These are phyloP conservation scores for Hygrocybe coccinea DNA, from an alignment of 768 basidiomycete genomes.

Conservation along the genomic window DNA sequence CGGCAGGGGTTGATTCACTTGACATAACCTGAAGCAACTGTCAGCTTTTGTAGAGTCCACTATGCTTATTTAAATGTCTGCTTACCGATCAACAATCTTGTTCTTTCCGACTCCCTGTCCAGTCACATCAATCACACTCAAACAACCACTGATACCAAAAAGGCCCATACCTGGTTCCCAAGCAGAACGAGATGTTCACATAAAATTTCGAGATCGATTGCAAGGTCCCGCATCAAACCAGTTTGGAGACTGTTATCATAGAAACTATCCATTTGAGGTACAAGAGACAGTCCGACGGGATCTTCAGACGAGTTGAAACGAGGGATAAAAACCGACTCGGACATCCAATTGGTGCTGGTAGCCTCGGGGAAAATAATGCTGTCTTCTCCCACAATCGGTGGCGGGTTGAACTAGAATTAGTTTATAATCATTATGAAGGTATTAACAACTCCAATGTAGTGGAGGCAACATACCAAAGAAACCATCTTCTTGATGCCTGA, in stretches of 20 bases:
- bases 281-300: slow-evolving; percentile 50
- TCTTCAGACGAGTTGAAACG: slow-evolving; percentile 48
- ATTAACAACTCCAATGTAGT: neutral
- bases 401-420: slow-evolving; percentile 43
- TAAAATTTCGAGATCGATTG: slow-evolving; percentile 55
- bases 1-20: slow-evolving; percentile 32
- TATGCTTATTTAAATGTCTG: neutral
- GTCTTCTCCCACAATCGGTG: slow-evolving; percentile 36
- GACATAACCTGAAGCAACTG: slow-evolving; percentile 41
- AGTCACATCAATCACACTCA: neutral
- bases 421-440: neutral
- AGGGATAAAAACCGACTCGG: slow-evolving; percentile 38
- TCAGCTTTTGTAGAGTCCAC: neutral
- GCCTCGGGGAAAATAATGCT: slow-evolving; percentile 45
- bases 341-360: slow-evolving; percentile 30
- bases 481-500: slow-evolving; percentile 40
- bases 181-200: slow-evolving; percentile 61
- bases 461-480: slow-evolving; percentile 28
- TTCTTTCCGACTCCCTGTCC: slow-evolving; percentile 64
- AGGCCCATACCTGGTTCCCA: slow-evolving; percentile 53
- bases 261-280: slow-evolving; percentile 67
- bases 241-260: slow-evolving; percentile 68
- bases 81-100: slow-evolving; percentile 59
- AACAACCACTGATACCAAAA: neutral
- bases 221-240: slow-evolving; percentile 61